phyloP scores from a whole-genome alignment of 192 early-diverging fungal species.

The Jimgerdemannia lactiflua region DNA sequence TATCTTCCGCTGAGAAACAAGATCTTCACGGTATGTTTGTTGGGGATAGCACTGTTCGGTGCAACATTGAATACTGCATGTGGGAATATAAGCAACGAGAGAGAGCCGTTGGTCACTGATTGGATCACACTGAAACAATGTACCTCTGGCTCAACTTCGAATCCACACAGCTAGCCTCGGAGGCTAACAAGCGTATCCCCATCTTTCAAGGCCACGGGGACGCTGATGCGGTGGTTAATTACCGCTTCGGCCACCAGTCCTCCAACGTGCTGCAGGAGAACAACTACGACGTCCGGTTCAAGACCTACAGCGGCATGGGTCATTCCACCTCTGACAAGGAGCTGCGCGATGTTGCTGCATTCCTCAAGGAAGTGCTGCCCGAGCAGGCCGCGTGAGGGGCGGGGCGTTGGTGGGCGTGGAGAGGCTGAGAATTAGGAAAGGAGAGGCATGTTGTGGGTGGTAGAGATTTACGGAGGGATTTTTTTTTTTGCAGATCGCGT shows the following conservation, averaged over 20 bases:
- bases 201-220: constrained; percentile 87
- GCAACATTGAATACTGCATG: too few relatives aligned
- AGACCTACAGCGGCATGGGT: constrained; percentile 76
- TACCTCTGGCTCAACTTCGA: background rate
- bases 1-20: constrained; percentile 67
- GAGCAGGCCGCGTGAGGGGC: too few relatives aligned
- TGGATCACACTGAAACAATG: background rate
- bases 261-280: constrained; percentile 54
- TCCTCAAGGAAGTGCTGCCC: constrained; percentile 45
- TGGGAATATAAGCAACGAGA: too few relatives aligned
- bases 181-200: constrained; percentile 67
- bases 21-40: constrained; percentile 34
- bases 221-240: constrained; percentile 69
- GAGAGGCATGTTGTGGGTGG: too few relatives aligned
- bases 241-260: constrained; percentile 68
- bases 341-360: constrained; percentile 62
- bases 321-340: constrained; percentile 72
- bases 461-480: too few relatives aligned
- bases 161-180: constrained; percentile 43
- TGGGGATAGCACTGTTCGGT: background rate
- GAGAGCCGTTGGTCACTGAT: background rate
- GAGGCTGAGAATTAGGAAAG: too few relatives aligned
- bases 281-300: constrained; percentile 69
- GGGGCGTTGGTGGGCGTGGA: too few relatives aligned
- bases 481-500: too few relatives aligned